Conservation (phyloP, 73 alveolate genomes). For the Paramecium primaurelia region DNA sequence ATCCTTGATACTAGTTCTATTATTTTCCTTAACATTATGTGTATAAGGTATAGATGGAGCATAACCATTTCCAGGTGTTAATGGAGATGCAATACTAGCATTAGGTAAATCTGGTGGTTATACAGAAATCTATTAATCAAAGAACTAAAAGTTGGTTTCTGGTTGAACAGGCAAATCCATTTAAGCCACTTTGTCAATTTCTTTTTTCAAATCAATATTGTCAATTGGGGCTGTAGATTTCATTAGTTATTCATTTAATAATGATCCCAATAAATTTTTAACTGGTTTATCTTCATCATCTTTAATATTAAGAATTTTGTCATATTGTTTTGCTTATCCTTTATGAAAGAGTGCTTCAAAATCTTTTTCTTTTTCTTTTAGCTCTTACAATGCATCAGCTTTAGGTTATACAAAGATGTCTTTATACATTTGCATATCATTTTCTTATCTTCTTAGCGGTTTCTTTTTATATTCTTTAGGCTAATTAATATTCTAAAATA, state of each 20-base stretch:
- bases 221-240: neutral
- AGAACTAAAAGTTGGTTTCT: slow-evolving; percentile 69
- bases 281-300: slow-evolving; percentile 50
- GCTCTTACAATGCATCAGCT: slow-evolving; percentile 46
- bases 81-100: slow-evolving; percentile 93
- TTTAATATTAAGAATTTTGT: slow-evolving; percentile 40
- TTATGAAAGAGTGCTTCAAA: slow-evolving; percentile 60
- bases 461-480: slow-evolving; percentile 59
- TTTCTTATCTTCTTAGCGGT: slow-evolving; percentile 58
- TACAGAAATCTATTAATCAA: slow-evolving; percentile 93
- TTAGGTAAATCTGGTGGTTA: slow-evolving; percentile 97
- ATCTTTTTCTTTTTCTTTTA: slow-evolving; percentile 60
- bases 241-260: slow-evolving; percentile 17
- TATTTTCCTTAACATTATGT: slow-evolving; percentile 68
- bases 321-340: slow-evolving; percentile 55
- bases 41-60: slow-evolving; percentile 97
- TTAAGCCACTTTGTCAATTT: slow-evolving; percentile 3
- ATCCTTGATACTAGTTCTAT: slow-evolving; percentile 83
- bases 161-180: slow-evolving; percentile 43
- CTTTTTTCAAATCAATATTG: slow-evolving; percentile 29
- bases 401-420: slow-evolving; percentile 60
- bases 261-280: neutral
- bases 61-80: slow-evolving; percentile 95
- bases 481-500: neutral
- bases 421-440: slow-evolving; percentile 55